Conservation (phyloP, 441 rosid genomes). For the Brassica hybrid region DNA sequence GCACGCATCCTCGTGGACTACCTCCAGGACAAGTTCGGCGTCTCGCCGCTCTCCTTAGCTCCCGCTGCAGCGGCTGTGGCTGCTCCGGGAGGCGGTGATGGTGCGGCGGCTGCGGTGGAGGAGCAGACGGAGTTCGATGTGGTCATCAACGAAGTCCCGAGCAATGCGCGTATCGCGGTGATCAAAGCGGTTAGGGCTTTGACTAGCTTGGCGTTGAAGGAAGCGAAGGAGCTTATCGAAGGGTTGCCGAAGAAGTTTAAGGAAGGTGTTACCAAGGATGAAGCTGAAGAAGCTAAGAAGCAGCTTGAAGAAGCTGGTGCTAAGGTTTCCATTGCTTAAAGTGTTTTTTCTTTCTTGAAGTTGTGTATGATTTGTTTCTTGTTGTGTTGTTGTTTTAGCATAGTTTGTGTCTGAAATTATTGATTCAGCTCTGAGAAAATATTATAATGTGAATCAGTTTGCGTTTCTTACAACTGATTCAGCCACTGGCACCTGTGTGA, state of each 20-base stretch:
- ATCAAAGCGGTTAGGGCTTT: conserved; percentile 75
- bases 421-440: conserved; percentile 22
- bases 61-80: conserved; percentile 56
- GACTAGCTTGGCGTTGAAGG: conserved; percentile 81
- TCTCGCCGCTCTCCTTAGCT: conserved; percentile 75
- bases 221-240: conserved; percentile 85
- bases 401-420: neutral
- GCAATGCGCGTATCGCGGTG: conserved; percentile 69
- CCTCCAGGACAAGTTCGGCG: conserved; percentile 86
- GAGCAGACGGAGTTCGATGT: conserved; percentile 90
- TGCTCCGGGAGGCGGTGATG: conserved; percentile 46
- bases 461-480: neutral
- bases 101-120: conserved; percentile 50
- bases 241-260: conserved; percentile 88
- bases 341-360: neutral
- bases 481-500: neutral
- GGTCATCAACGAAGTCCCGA: conserved; percentile 76
- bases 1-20: conserved; percentile 78
- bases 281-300: conserved; percentile 83
- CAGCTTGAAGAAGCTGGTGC: conserved; percentile 87
- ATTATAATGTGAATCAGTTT: conserved; percentile 21
- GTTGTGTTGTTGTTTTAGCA: neutral
- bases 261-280: conserved; percentile 73
- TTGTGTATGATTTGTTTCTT: neutral
- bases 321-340: conserved; percentile 46